These are phyloP conservation scores for Takashimella tepidaria DNA, from an alignment of 1,284 basidiomycete species.

Conservation along the genomic window DNA sequence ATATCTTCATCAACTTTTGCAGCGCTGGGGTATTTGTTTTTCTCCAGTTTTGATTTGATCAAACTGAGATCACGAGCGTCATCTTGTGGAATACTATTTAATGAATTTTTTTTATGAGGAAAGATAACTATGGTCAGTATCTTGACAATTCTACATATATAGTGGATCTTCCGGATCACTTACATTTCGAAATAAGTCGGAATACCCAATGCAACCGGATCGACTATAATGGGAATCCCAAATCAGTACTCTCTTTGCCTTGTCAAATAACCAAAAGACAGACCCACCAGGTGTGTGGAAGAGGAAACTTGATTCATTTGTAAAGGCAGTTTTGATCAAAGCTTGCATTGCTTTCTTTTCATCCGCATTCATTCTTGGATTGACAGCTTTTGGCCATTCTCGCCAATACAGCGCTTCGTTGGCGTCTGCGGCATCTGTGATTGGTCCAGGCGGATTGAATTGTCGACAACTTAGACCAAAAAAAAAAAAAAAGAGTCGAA, in stretches of 20 bases:
- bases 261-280: slow-evolving; percentile 5
- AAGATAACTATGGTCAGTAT: too few relatives aligned
- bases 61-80: slow-evolving; percentile 81
- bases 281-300: slow-evolving; percentile 68
- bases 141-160: slow-evolving; percentile 75
- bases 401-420: slow-evolving; percentile 72
- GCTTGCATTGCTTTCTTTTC: slow-evolving; percentile 77
- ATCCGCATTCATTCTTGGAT: slow-evolving; percentile 66
- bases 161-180: slow-evolving; percentile 56
- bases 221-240: slow-evolving; percentile 22
- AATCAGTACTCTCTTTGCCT: slow-evolving; percentile 3
- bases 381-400: slow-evolving; percentile 78
- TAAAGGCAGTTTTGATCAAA: slow-evolving; percentile 64
- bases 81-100: slow-evolving; percentile 46
- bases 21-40: slow-evolving; percentile 25
- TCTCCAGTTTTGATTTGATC: slow-evolving; percentile 75
- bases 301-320: slow-evolving; percentile 68
- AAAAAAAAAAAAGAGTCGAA: too few relatives aligned
- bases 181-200: slow-evolving; percentile 45
- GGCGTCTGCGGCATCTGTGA: slow-evolving; percentile 64
- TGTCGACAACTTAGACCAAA: slow-evolving; percentile 59
- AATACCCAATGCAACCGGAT: slow-evolving; percentile 38
- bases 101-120: too few relatives aligned
- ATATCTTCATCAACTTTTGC: slow-evolving; percentile 44
- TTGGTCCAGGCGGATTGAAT: slow-evolving; percentile 70